These are phyloP conservation scores for Pseudogymnoascus sp. DNA, from an alignment of 2,329 filamentous ascomycete species.

Conservation along the genomic window DNA sequence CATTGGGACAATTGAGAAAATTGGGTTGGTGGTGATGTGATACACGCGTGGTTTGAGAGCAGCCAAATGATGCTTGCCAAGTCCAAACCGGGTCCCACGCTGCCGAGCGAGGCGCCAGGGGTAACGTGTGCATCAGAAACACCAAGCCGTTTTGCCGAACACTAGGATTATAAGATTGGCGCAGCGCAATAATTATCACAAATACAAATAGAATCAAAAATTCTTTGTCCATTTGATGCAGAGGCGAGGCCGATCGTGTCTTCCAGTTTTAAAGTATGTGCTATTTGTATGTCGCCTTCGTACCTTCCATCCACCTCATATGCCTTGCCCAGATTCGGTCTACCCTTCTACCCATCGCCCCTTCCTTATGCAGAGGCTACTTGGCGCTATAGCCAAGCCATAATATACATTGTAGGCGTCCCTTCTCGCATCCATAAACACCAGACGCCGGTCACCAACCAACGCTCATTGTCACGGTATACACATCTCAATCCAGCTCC, in stretches of 20 bases:
- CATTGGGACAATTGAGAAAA: neutral
- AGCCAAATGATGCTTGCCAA: neutral
- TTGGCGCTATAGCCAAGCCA: neutral
- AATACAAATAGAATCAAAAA: neutral
- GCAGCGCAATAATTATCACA: neutral
- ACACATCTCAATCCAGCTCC: slow-evolving; percentile 83
- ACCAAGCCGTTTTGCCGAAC: neutral
- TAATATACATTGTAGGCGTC: neutral
- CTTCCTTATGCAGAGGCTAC: neutral
- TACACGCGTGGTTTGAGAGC: slow-evolving; percentile 6
- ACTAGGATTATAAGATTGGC: neutral
- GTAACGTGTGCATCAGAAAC: neutral
- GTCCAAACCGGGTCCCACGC: neutral
- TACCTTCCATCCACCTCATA: neutral
- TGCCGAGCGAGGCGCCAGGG: neutral
- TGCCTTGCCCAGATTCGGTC: neutral
- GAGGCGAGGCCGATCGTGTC: neutral
- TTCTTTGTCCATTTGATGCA: neutral
- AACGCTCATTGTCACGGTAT: slow-evolving; percentile 39
- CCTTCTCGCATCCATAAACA: neutral
- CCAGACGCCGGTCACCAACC: neutral
- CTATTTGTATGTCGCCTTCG: neutral
- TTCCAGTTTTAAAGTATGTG: neutral
- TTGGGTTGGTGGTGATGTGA: slow-evolving; percentile 4
- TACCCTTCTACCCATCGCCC: neutral